Base-by-base conservation (phyloP, 1,284 basidiomycete genomes). In the Fomes fomentarius region DNA sequence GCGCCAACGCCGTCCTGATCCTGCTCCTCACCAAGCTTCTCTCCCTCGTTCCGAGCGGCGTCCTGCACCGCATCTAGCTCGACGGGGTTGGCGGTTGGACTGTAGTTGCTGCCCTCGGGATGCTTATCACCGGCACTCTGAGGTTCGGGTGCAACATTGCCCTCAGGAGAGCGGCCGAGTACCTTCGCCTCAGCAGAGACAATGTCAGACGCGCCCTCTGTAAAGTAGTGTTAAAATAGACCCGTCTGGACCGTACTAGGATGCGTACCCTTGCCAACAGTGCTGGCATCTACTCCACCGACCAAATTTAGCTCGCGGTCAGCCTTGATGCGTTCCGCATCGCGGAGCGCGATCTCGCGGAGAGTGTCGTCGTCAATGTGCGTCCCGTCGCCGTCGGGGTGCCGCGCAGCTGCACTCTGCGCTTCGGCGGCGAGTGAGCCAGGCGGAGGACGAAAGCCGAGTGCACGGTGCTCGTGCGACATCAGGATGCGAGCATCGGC, bases 401-500 rank as follows among this genome's bases (percentile, higher is more conserved):
- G 65, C 31, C 61, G 63, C 10, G 67, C 60, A 6, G 66, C 63
- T 4, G 63, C 68, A 24, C 63, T 57, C 55, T 70, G 67, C 10
- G 69, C 69, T 31, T 65, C 59, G 0, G 69, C 67, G 4, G 51
- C 45, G 42, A 37, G 47, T 40, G n/a, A 43, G 28, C 41, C 66
- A 0, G 63, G 54, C 0, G 70, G 70, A 4, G 69, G 69, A 25
- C 68, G 68, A 58, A 67, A 71, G 10, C 68, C 69, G 1, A 73
- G 65, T 2, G 70, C 71, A 30, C 66, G 66, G 60, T 71, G 70
- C 47, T 72, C 69, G 40, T 64, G 61, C 2, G 70, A 71, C 65
- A 70, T 66, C n/a, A 71, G 62, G 28, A 57, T 65, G 33, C 69
- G 65, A 2, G 68, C 68, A n/a, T 65, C 68, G 19, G 58, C 63